These are phyloP conservation scores for Vigna trinervia DNA, from an alignment of 306 rosid genomes.

Conservation along the genomic window DNA sequence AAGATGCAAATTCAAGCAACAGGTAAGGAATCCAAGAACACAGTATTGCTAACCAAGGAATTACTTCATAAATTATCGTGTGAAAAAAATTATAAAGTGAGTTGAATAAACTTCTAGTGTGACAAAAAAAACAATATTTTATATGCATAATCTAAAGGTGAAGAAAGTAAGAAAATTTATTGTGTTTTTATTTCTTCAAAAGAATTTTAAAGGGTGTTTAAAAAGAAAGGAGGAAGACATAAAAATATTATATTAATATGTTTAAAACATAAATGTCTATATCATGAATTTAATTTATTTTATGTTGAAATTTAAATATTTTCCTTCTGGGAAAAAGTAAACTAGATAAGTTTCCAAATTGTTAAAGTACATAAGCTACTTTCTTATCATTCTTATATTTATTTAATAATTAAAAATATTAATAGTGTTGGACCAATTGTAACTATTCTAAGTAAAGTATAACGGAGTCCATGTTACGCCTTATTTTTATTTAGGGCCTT, in stretches of 20 bases:
- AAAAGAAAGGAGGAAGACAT: too few species aligned
- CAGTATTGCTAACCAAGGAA: neutral
- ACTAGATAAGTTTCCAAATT: neutral
- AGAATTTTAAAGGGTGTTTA: too few species aligned
- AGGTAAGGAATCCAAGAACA: neutral
- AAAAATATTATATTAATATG: too few species aligned
- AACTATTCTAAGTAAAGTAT: neutral
- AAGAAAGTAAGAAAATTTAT: too few species aligned
- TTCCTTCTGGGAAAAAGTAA: neutral
- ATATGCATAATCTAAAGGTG: neutral
- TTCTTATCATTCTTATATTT: neutral
- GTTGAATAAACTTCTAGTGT: too few species aligned
- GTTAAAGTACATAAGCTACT: neutral
- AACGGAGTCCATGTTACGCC: neutral
- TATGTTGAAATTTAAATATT: neutral
- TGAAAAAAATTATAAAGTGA: too few species aligned
- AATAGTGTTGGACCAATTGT: neutral
- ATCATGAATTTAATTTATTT: neutral
- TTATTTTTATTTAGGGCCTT: slow-evolving; percentile 20
- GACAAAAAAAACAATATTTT: neutral
- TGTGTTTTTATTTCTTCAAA: too few species aligned
- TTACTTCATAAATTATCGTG: too few species aligned
- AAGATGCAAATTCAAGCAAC: neutral
- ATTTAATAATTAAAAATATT: neutral
- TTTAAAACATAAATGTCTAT: too few species aligned